A percentile compares a stretch with the other conserved stretches of the same genome.
Evolutionary conservation across 495 filamentous ascomycete genomes (phyloP).

Genomic region (Penicillium steckii): DNA sequence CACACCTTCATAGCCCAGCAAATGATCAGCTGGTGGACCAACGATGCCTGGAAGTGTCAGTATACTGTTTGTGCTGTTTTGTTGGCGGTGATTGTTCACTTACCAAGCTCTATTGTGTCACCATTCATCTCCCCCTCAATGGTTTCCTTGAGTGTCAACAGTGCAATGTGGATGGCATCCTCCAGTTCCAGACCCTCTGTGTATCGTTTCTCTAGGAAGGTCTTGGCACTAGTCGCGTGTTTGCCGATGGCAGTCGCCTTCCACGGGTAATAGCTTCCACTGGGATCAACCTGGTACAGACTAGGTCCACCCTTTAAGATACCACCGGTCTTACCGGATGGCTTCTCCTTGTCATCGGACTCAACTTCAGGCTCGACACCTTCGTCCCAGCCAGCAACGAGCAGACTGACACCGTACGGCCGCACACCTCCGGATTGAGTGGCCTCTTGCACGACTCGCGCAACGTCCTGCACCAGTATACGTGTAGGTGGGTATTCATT

Average conservation of each 20-base stretch:
- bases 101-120: conserved; percentile 97
- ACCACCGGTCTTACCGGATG: conserved; percentile 81
- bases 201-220: conserved; percentile 98
- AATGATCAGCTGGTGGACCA: conserved; percentile 86
- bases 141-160: conserved; percentile 97
- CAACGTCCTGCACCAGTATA: conserved; percentile 98
- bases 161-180: conserved; percentile 97
- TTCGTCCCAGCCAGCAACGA: conserved; percentile 98
- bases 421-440: conserved; percentile 97
- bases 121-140: conserved; percentile 99
- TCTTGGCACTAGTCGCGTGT: conserved; percentile 96
- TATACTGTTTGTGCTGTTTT: not conserved
- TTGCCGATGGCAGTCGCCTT: conserved; percentile 99
- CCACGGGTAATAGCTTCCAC: conserved; percentile 97
- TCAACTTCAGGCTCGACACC: conserved; percentile 72
- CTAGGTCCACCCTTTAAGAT: conserved; percentile 95
- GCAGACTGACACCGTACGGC: conserved; percentile 93
- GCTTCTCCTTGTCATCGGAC: conserved; percentile 60
- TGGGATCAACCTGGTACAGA: conserved; percentile 97
- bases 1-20: conserved; percentile 91
- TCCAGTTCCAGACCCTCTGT: conserved; percentile 96
- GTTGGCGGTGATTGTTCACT: conserved; percentile 22
- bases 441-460: conserved; percentile 96
- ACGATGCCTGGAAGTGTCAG: conserved; percentile 69
- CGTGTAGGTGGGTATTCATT: conserved; percentile 99